Percentiles rank a stretch among this genome's conserved stretches.
phyloP scores from a whole-genome alignment of 225 moss, liverwort and hornwort genomes.

The Sphagnum contortum region DNA sequence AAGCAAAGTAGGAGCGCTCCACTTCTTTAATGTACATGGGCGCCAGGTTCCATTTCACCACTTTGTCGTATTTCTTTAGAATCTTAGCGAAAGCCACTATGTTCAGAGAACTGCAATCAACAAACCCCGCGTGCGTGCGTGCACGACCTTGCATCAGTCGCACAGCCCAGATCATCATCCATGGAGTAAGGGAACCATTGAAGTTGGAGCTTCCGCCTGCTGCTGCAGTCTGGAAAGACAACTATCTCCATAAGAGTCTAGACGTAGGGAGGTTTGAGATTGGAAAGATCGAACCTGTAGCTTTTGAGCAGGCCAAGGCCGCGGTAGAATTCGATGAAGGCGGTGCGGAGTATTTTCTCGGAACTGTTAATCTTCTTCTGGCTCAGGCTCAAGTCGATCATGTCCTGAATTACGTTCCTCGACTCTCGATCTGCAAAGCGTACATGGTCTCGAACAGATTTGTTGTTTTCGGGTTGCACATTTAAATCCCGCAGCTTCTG shows the following conservation, averaged over 20 bases:
- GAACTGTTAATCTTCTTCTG: constrained; percentile 65
- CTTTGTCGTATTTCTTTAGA: constrained; percentile 85
- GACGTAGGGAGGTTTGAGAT: no score
- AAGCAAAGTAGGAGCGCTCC: constrained; percentile 34
- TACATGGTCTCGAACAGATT: no score
- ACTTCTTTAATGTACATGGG: constrained; percentile 34
- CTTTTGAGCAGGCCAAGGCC: constrained; percentile 68
- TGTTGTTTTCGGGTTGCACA: no score
- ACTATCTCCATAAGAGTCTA: no score
- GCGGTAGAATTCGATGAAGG: constrained; percentile 76
- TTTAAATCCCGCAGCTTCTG: constrained; percentile 6
- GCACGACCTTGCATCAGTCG: no score
- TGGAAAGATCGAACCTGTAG: constrained; percentile 34
- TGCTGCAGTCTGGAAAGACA: no score
- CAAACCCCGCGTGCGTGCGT: neutral
- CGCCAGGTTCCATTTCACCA: constrained; percentile 17
- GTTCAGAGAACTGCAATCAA: constrained; percentile 56
- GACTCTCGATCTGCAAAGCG: no score
- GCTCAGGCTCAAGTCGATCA: constrained; percentile 38
- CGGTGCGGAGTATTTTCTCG: constrained; percentile 70
- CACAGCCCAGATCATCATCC: no score
- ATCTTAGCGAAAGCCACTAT: constrained; percentile 87
- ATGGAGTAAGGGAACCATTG: no score
- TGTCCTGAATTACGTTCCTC: constrained; percentile 23
- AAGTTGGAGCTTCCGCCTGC: no score